phyloP scores from a whole-genome alignment of 2,329 filamentous ascomycete genomes.

The Cordyceps pruinosa region DNA sequence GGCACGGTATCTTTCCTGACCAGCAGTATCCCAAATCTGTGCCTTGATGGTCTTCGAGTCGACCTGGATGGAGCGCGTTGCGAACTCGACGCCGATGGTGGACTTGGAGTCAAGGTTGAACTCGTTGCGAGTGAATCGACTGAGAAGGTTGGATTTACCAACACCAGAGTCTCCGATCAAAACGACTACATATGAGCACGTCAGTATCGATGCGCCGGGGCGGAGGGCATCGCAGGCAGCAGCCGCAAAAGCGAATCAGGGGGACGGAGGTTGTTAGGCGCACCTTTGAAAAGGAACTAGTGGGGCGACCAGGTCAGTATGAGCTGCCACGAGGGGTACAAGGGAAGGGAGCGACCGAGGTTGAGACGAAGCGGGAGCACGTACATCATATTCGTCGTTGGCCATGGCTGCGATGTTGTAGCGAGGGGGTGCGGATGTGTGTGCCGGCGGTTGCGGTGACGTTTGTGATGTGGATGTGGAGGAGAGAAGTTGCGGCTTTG shows the following conservation, averaged over 20 bases:
- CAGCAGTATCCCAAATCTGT: conserved; percentile 99
- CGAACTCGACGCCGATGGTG: conserved; percentile 98
- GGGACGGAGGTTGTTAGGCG: conserved; percentile 11
- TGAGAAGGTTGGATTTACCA: conserved; percentile 99
- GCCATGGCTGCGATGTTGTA: conserved; percentile 61
- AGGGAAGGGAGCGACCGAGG: conserved; percentile 15
- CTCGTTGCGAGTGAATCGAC: conserved; percentile 98
- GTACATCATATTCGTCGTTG: conserved; percentile 99
- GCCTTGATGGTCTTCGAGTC: conserved; percentile 99
- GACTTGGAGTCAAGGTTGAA: conserved; percentile 99
- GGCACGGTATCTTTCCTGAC: conserved; percentile 96
- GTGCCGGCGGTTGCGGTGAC: conserved; percentile 6
- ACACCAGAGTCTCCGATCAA: conserved; percentile 98
- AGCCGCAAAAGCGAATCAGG: conserved; percentile 8
- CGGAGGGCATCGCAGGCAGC: neutral
- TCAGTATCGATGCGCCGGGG: conserved; percentile 25
- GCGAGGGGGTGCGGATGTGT: conserved; percentile 1
- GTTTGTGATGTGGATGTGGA: conserved; percentile 13
- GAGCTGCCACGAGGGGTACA: neutral
- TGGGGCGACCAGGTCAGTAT: conserved; percentile 27
- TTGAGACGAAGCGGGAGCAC: conserved; percentile 32
- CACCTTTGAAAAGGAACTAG: conserved; percentile 99
- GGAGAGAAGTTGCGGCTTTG: conserved; percentile 12
- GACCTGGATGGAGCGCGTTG: conserved; percentile 96
- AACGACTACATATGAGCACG: conserved; percentile 58